phyloP scores from a whole-genome alignment of 31 red algal genomes.

The Odonthalia washingtoniensis region DNA sequence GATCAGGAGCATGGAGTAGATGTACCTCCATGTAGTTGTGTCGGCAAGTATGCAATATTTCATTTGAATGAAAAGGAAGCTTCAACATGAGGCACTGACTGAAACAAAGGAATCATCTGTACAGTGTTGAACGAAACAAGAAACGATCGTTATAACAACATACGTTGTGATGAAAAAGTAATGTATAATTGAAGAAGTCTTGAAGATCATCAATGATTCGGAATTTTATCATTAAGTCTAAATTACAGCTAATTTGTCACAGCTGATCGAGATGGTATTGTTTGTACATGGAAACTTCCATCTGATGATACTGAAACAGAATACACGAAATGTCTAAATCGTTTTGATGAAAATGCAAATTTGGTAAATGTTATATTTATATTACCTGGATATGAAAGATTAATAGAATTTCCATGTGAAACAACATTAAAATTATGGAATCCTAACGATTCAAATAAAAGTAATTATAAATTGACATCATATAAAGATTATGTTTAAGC shows the following conservation, averaged over 20 bases:
- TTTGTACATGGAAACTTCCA: constrained; percentile 70
- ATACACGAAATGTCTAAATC: neutral
- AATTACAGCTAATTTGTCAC: constrained; percentile 58
- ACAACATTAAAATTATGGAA: constrained; percentile 97
- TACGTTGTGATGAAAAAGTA: constrained; percentile 71
- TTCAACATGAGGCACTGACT: no score
- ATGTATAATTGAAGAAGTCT: constrained; percentile 82
- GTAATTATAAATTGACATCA: constrained; percentile 73
- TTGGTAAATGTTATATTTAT: constrained; percentile 95
- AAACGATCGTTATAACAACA: no score
- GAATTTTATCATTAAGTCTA: constrained; percentile 70
- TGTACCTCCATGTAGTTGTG: no score
- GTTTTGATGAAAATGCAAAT: constrained; percentile 90
- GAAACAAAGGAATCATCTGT: no score
- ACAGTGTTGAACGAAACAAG: no score
- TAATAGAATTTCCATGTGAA: constrained; percentile 88
- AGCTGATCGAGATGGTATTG: constrained; percentile 84
- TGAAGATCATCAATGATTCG: constrained; percentile 85
- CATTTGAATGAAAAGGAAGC: no score
- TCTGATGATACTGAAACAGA: constrained; percentile 11
- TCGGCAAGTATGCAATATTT: no score
- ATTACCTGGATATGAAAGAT: constrained; percentile 52
- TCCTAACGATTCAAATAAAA: constrained; percentile 36
- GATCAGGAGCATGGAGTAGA: no score
- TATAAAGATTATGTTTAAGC: constrained; percentile 97